Percentiles rank a stretch among this genome's conserved stretches.
Conservation (phyloP, 2,329 filamentous ascomycete species). For the Seiridium cupressi region DNA sequence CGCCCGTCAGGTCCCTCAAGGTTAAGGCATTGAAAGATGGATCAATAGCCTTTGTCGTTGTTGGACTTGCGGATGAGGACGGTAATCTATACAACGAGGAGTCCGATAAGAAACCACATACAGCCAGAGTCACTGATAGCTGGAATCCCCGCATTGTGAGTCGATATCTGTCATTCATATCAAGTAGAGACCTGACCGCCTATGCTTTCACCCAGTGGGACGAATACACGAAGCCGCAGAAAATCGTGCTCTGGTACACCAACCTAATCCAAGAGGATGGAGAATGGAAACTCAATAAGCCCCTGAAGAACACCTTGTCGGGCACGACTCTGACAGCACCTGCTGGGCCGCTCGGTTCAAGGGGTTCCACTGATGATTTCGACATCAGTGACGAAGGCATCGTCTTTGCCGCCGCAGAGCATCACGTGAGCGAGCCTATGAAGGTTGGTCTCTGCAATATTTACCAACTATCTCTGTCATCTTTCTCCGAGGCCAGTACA, state of each 20-base stretch:
- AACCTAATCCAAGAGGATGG: constrained; percentile 25
- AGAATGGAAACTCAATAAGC: constrained; percentile 26
- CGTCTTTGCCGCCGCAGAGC: constrained; percentile 27
- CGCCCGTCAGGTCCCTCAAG: constrained; percentile 29
- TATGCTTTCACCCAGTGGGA: constrained; percentile 25
- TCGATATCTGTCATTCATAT: background rate
- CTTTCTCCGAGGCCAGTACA: constrained; percentile 22
- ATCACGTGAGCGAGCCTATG: constrained; percentile 12
- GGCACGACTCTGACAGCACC: constrained; percentile 31
- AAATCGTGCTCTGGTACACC: constrained; percentile 37
- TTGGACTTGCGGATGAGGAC: constrained; percentile 29
- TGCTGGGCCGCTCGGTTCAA: constrained; percentile 21
- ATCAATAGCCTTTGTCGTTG: constrained; percentile 32
- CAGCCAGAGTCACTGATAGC: constrained; percentile 32
- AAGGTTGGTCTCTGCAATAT: constrained; percentile 18
- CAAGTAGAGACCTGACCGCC: background rate
- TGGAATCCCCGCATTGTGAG: constrained; percentile 31
- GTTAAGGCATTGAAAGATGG: constrained; percentile 31
- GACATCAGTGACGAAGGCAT: constrained; percentile 33
- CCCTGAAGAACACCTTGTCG: constrained; percentile 31
- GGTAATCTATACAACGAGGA: constrained; percentile 31
- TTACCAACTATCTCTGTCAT: constrained; percentile 32
- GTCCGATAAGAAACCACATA: constrained; percentile 19
- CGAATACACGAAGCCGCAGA: constrained; percentile 25
- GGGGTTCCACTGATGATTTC: constrained; percentile 21